Evolutionary conservation across 2,329 filamentous ascomycete species (phyloP), one percentile per base, ranked within the genome.

Genomic region (Zymoseptoria crescenta): DNA sequence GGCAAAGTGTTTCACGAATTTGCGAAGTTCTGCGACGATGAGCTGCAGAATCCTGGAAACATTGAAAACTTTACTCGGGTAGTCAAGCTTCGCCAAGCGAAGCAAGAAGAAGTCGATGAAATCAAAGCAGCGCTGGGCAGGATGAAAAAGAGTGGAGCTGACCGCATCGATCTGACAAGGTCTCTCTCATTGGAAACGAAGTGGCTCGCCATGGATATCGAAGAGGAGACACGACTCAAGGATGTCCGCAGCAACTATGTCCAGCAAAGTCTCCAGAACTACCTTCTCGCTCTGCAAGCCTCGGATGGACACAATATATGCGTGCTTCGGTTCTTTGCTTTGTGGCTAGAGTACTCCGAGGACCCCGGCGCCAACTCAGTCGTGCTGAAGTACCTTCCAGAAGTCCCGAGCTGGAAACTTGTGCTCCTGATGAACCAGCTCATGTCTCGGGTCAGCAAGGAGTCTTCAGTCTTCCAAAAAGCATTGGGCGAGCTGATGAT

Each of bases 1-100:
- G 91, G 92, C 1, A 83, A 90, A 65, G 94, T 97, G 0, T 96
- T 91, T 68, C 91, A 96, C 71, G 90, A 96, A 68, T 97, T 97
- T 73, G 94, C 95, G 27, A 83, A 86, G 55, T 99, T 99, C 72
- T 99, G 95, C 69, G 93, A 99, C 71, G 86, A 91, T 68, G 94
- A 99, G 72, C 79, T 99, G 8, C 89, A 96, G 68, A 93, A 93
- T 69, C 83, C 87, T 0, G 91, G 96, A 66, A 85, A 87, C 35
- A 77, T 92, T 1, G 91, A 96, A 72, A 94, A 99, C 68, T 83
- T 96, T 60, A 83, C 84, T 29, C 86, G 94, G 52, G 82, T 96
- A 49, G 83, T 89, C 69, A 90, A 85, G 66, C 79, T 97, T 30
- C 87, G 87, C 65, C 82, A 91, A 68, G 87, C 87, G 61, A 96